Evolutionary conservation across 805 yeast species (phyloP).

Genomic region (Zygosaccharomyces rouxii): DNA sequence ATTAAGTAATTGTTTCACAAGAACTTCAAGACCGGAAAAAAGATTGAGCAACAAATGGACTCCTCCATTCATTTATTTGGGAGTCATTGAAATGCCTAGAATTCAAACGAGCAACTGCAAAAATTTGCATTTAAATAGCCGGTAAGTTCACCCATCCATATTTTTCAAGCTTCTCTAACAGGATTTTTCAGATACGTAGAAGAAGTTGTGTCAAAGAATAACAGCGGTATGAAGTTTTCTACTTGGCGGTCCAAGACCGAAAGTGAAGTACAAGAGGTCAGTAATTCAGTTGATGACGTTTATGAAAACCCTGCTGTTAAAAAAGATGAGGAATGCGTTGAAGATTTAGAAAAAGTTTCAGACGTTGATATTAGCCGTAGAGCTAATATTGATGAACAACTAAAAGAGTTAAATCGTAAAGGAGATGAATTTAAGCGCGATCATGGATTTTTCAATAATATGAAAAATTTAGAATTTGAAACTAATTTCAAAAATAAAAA

Average conservation of each 20-base stretch:
- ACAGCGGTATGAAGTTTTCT: background rate
- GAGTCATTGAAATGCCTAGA: too few relatives aligned
- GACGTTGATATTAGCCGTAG: constrained; percentile 18
- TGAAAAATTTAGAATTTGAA: constrained; percentile 37
- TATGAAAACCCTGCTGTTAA: constrained; percentile 10
- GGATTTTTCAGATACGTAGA: too few relatives aligned
- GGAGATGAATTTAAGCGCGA: constrained; percentile 26
- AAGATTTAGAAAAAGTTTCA: constrained; percentile 2
- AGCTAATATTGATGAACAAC: constrained; percentile 38
- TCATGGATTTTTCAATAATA: constrained; percentile 38
- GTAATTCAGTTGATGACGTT: constrained; percentile 7
- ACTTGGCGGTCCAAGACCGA: background rate
- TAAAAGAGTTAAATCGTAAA: constrained; percentile 35
- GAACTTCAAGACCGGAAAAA: too few relatives aligned
- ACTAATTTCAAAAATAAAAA: constrained; percentile 43
- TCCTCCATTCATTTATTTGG: too few relatives aligned
- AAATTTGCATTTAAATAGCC: too few relatives aligned
- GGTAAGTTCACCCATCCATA: too few relatives aligned
- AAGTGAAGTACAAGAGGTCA: constrained; percentile 1
- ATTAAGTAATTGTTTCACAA: too few relatives aligned
- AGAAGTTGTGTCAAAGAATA: too few relatives aligned
- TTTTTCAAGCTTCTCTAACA: too few relatives aligned
- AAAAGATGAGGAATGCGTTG: constrained; percentile 12
- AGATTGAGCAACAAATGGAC: too few relatives aligned
- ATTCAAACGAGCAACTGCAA: too few relatives aligned